Evolutionary conservation across 108 stramenopile species (phyloP).

Genomic region (Fragilariopsis cylindrus): DNA sequence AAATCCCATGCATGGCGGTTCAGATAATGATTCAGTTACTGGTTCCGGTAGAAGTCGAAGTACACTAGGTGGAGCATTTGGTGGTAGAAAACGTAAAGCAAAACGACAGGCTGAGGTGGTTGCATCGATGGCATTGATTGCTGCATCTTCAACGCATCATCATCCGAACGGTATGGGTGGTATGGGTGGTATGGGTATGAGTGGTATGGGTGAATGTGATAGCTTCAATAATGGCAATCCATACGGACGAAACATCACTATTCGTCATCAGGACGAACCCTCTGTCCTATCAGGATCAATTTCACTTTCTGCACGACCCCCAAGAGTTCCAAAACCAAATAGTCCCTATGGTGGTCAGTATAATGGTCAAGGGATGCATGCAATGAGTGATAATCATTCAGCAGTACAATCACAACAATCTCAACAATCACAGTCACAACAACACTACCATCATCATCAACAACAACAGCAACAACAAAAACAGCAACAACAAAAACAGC

Average conservation of each 20-base stretch:
- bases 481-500: no score
- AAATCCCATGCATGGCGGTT: conserved; percentile 8
- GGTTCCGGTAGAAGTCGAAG: conserved; percentile 15
- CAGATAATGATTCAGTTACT: conserved; percentile 25
- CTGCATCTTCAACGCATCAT: conserved; percentile 17
- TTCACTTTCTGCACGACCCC: conserved; percentile 16
- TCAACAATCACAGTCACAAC: not conserved
- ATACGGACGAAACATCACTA: conserved; percentile 29
- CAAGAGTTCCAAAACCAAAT: not conserved
- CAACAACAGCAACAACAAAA: not conserved
- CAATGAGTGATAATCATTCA: not conserved
- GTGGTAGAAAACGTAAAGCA: conserved; percentile 30
- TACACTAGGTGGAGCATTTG: conserved; percentile 1
- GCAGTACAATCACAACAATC: not conserved
- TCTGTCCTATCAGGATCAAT: conserved; percentile 29
- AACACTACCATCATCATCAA: not conserved
- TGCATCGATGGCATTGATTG: conserved; percentile 51
- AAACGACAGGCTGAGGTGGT: conserved; percentile 55
- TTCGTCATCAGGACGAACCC: conserved; percentile 25
- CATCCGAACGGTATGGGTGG: conserved; percentile 1
- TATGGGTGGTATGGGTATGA: conserved; percentile 7
- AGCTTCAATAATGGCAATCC: not conserved
- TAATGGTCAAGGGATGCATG: no score
- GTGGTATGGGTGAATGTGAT: conserved; percentile 22
- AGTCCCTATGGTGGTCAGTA: not conserved